These are phyloP conservation scores for Fraxinus latifolia DNA, from an alignment of 305 asterid genomes.

Conservation along the genomic window DNA sequence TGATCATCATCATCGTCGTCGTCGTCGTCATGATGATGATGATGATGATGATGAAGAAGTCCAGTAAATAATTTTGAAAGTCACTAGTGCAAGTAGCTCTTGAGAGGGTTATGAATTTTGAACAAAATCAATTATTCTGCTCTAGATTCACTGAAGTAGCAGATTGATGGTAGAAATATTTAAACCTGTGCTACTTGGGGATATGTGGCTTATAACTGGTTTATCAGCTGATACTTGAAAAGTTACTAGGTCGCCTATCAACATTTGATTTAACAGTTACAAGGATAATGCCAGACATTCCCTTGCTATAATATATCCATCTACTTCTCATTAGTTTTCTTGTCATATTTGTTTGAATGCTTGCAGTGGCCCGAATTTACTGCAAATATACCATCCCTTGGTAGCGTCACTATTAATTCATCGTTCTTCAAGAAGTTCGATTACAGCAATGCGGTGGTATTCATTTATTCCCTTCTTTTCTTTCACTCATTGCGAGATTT, in stretches of 20 bases:
- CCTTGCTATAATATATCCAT: not conserved
- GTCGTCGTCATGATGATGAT: too few relatives aligned
- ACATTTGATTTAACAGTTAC: not conserved
- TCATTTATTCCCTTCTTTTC: slow-evolving; percentile 6
- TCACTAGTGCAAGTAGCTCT: not conserved
- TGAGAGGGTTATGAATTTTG: not conserved
- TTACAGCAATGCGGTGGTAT: slow-evolving; percentile 81
- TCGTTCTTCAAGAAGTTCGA: slow-evolving; percentile 80
- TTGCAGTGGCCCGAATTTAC: slow-evolving; percentile 87
- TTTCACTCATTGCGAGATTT: not conserved
- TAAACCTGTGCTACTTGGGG: not conserved
- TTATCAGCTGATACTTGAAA: not conserved
- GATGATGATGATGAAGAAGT: too few relatives aligned
- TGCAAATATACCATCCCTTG: slow-evolving; percentile 58
- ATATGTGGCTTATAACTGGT: not conserved
- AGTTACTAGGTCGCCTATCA: not conserved
- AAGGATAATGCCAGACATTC: slow-evolving; percentile 4
- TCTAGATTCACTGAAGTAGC: slow-evolving; percentile 7
- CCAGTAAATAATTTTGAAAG: slow-evolving; percentile 1
- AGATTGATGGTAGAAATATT: not conserved
- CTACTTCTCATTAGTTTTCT: not conserved
- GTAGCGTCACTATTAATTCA: slow-evolving; percentile 68
- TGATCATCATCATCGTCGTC: too few relatives aligned
- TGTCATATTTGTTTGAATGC: slow-evolving; percentile 11
- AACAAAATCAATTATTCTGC: not conserved